Evolutionary conservation across 768 basidiomycete species (phyloP), one percentile per base, ranked within the genome.

Genomic region (Paxillus ammoniavirescens): DNA sequence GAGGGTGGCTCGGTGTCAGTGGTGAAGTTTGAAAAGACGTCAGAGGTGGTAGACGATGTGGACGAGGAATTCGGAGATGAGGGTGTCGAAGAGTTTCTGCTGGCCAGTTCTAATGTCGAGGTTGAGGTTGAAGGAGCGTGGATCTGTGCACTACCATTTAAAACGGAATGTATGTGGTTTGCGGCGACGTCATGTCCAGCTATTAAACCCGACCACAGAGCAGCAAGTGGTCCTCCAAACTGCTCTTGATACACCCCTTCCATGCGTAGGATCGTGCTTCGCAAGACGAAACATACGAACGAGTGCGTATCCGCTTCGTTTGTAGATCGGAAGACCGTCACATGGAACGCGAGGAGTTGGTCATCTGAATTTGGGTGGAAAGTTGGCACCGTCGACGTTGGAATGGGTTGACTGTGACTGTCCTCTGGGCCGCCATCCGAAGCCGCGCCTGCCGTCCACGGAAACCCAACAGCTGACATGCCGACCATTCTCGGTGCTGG

Each of bases 271-370:
- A 82, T 72, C 8, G 73, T 74, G 47, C 72, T 70, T 15, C 77
- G 61, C 55, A 78, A 76, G 45, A 80, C 56, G 61, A 81, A 81
- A 61, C 81, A 81, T 2, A 78, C 77, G 50, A 79, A 81, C 12
- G 75, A 74, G 42, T 76, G 72, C 2, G 79, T 73, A 35, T 73
- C 74, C 10, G 70, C 68, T 33, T 63, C 64, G 21, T 70, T 62
- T 15, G 76, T 75, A 45, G 77, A 72, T 62, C 41, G 50, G 36
- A 75, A 73, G 46, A 81, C 71, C 54, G 78, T 78, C 14, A 79
- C 56, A 56, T 76, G 79, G 57, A 77, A 80, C 5, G 76, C 76
- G 43, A 78, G 77, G 17, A 82, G 75, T 35, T 78, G 76, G 41
- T 81, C 78, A n/a, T 76, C 70, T 1, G 73, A 73, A 13, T 64